A percentile compares a stretch with the other conserved stretches of the same genome.
These are phyloP conservation scores for Paramecium sexaurelia DNA, from an alignment of 73 alveolate genomes.

Conservation along the genomic window DNA sequence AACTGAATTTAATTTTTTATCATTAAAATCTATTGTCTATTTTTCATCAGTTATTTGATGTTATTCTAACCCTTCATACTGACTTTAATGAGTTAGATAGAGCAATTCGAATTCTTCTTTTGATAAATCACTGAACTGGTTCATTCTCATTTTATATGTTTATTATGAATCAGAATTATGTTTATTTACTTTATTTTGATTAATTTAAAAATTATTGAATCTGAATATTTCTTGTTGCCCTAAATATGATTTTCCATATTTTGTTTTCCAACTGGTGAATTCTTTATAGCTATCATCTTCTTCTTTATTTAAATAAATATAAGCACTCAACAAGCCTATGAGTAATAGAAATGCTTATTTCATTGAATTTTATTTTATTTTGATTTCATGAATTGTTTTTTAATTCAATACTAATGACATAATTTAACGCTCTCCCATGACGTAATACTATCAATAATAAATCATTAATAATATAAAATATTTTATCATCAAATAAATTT, in stretches of 20 bases:
- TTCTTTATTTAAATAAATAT: background rate
- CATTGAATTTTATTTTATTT: constrained; percentile 26
- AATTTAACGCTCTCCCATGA: background rate
- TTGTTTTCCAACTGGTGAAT: background rate
- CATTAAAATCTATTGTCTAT: background rate
- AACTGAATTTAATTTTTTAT: background rate
- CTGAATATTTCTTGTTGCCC: background rate
- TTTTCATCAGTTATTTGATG: background rate
- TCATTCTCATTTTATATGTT: background rate
- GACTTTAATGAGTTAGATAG: background rate
- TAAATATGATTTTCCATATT: background rate
- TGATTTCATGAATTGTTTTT: constrained; percentile 21
- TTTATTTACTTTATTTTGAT: background rate
- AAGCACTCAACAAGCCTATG: background rate
- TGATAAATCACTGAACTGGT: constrained; percentile 71
- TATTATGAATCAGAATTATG: constrained; percentile 33
- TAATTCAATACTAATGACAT: constrained; percentile 1
- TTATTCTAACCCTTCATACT: background rate
- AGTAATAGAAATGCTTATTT: background rate
- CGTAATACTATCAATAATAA: background rate
- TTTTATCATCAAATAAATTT: constrained; percentile 45
- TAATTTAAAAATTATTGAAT: background rate
- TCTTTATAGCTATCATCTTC: background rate
- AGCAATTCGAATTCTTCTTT: constrained; percentile 66
- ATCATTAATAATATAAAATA: background rate